Conservation (phyloP, 108 stramenopile species). For the Craspedostauros australis region DNA sequence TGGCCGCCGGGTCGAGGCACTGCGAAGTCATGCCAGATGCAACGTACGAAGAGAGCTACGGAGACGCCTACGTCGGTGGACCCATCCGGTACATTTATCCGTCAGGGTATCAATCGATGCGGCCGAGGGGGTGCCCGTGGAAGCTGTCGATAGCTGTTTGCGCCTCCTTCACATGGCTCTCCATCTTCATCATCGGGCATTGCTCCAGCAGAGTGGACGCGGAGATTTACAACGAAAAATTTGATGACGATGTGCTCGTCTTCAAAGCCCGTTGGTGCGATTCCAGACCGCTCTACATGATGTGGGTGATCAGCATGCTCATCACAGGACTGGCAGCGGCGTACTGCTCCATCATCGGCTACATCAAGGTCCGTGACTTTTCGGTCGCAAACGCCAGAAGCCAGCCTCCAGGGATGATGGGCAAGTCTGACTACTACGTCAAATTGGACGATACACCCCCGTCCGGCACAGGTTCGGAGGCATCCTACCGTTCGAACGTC, state of each 20-base stretch:
- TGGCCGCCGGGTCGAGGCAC: background rate
- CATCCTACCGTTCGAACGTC: background rate
- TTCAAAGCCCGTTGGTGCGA: constrained; percentile 84
- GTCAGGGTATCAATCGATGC: constrained; percentile 80
- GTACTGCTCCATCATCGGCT: constrained; percentile 81
- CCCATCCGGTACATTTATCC: constrained; percentile 77
- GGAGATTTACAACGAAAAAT: constrained; percentile 17
- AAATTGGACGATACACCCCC: constrained; percentile 27
- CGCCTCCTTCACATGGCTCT: constrained; percentile 65
- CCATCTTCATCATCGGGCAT: constrained; percentile 78
- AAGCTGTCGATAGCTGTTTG: constrained; percentile 64
- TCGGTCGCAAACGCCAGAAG: constrained; percentile 69
- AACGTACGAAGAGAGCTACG: constrained; percentile 79
- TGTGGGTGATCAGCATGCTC: constrained; percentile 72
- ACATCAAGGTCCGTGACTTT: constrained; percentile 80
- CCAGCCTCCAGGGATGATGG: constrained; percentile 53
- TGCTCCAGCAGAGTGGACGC: constrained; percentile 47
- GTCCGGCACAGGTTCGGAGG: background rate
- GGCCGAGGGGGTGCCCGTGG: constrained; percentile 80
- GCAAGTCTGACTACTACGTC: constrained; percentile 70
- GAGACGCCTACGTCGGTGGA: constrained; percentile 74
- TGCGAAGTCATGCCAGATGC: constrained; percentile 31
- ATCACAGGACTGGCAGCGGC: constrained; percentile 69
- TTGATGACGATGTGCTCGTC: constrained; percentile 46
- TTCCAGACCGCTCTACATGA: constrained; percentile 48